phyloP scores from a whole-genome alignment of 345 rosid species.

The Hibiscus syriacus region DNA sequence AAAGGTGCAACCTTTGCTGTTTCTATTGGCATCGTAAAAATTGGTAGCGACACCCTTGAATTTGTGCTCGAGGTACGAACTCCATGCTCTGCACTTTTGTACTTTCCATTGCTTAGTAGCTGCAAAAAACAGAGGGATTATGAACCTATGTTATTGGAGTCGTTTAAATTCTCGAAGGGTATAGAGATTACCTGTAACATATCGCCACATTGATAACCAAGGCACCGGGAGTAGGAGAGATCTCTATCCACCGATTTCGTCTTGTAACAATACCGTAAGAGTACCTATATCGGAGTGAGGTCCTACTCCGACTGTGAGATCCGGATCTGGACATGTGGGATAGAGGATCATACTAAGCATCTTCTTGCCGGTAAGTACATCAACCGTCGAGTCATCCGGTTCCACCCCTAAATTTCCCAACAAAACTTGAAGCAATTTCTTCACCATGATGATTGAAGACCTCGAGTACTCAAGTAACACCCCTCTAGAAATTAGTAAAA shows the following conservation, averaged over 20 bases:
- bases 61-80: too few relatives aligned
- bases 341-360: constrained; percentile 54
- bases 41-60: too few relatives aligned
- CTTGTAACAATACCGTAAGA: constrained; percentile 46
- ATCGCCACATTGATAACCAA: too few relatives aligned
- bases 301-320: constrained; percentile 50
- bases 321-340: constrained; percentile 52
- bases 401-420: constrained; percentile 35
- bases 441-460: constrained; percentile 35
- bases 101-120: too few relatives aligned
- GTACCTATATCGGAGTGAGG: constrained; percentile 56
- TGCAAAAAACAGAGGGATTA: too few relatives aligned
- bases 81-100: too few relatives aligned
- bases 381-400: constrained; percentile 26
- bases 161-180: too few relatives aligned
- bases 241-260: constrained; percentile 26
- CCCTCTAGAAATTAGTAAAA: constrained; percentile 23
- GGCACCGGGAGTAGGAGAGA: too few relatives aligned
- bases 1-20: too few relatives aligned
- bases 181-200: too few relatives aligned
- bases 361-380: constrained; percentile 30
- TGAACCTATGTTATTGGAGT: too few relatives aligned
- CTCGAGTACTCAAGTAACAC: constrained; percentile 35
- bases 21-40: too few relatives aligned
- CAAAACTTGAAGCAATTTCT: constrained; percentile 25